These are phyloP conservation scores for Fomitopsis schrenkii DNA, from an alignment of 1,284 basidiomycete species.

Conservation along the genomic window DNA sequence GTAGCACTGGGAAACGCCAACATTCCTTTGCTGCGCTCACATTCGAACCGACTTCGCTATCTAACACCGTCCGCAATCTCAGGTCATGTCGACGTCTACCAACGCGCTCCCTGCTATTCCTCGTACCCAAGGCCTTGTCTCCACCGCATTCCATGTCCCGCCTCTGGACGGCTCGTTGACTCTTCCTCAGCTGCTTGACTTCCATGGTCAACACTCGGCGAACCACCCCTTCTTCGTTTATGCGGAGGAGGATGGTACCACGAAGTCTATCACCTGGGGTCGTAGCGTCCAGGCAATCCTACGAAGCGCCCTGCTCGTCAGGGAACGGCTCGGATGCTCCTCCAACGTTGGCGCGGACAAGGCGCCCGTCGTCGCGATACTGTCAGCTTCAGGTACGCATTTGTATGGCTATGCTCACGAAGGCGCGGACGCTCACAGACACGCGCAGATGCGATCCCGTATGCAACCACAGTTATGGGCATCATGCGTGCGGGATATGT, in stretches of 20 bases:
- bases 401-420: neutral
- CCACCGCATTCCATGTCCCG: slow-evolving; percentile 27
- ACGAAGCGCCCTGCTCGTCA: neutral
- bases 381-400: neutral
- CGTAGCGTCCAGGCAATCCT: slow-evolving; percentile 18
- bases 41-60: too few relatives aligned
- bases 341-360: neutral
- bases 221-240: slow-evolving; percentile 33
- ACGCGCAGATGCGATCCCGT: slow-evolving; percentile 27
- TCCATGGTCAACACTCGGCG: slow-evolving; percentile 28
- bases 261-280: slow-evolving; percentile 22
- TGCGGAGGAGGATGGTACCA: slow-evolving; percentile 16
- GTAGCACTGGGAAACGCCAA: too few relatives aligned
- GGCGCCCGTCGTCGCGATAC: neutral
- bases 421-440: neutral
- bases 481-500: slow-evolving; percentile 24
- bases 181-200: slow-evolving; percentile 32
- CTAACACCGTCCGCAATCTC: neutral
- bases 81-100: neutral
- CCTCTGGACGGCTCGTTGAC: slow-evolving; percentile 32
- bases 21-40: too few relatives aligned
- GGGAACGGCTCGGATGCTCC: neutral
- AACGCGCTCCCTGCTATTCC: neutral
- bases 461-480: slow-evolving; percentile 21
- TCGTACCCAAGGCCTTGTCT: slow-evolving; percentile 1